A percentile compares a stretch with the other conserved stretches of the same genome.
Conservation (phyloP, 805 yeast genomes). For the Isabelozyma pseudorhagii region DNA sequence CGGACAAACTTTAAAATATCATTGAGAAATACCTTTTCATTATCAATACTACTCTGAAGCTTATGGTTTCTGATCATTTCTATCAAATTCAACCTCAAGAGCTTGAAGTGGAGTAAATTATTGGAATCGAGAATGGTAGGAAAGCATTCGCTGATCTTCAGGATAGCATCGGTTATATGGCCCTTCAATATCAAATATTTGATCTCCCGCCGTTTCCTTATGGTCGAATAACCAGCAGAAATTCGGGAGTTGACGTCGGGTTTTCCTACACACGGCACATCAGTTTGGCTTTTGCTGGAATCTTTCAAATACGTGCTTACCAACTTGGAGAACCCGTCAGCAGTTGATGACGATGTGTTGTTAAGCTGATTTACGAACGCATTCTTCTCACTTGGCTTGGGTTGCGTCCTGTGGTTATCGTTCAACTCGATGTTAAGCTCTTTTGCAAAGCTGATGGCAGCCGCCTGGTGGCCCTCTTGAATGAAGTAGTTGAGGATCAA, state of each 20-base stretch:
- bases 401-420: neutral
- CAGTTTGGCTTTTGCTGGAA: neutral
- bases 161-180: slow-evolving; percentile 56
- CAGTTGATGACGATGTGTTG: slow-evolving; percentile 6
- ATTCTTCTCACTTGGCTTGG: neutral
- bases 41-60: slow-evolving; percentile 10
- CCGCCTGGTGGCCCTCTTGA: slow-evolving; percentile 71
- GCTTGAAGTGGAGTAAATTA: slow-evolving; percentile 64
- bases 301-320: slow-evolving; percentile 5
- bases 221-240: slow-evolving; percentile 45
- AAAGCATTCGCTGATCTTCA: slow-evolving; percentile 52
- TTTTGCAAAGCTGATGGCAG: slow-evolving; percentile 58
- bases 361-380: slow-evolving; percentile 8
- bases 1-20: slow-evolving; percentile 57
- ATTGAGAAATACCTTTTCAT: slow-evolving; percentile 46
- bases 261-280: neutral
- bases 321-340: slow-evolving; percentile 9
- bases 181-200: slow-evolving; percentile 57
- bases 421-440: slow-evolving; percentile 43
- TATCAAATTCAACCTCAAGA: slow-evolving; percentile 68
- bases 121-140: slow-evolving; percentile 66
- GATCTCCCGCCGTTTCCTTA: slow-evolving; percentile 50
- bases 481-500: slow-evolving; percentile 71
- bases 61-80: slow-evolving; percentile 71
- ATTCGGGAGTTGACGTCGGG: slow-evolving; percentile 7